These are phyloP conservation scores for Teratosphaeriaceae sp. DNA, from an alignment of 2,329 filamentous ascomycete species.

Conservation along the genomic window DNA sequence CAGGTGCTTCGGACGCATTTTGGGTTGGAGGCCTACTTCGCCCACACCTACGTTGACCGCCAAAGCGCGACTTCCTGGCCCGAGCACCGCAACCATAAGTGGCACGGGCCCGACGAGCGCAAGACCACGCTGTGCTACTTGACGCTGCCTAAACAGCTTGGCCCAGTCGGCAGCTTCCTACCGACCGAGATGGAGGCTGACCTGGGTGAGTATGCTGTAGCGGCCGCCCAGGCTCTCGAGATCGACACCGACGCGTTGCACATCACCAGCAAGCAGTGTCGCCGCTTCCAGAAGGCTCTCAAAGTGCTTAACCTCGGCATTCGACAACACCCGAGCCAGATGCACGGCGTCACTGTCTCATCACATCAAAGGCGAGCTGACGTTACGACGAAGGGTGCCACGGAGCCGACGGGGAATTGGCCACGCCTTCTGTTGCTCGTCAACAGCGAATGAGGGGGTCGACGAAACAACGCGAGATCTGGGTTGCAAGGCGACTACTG, in stretches of 20 bases:
- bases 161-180: slow-evolving; percentile 1
- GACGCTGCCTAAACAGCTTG: slow-evolving; percentile 5
- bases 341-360: slow-evolving; percentile 3
- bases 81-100: slow-evolving; percentile 9
- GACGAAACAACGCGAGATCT: too few species aligned
- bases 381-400: too few species aligned
- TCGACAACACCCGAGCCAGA: slow-evolving; percentile 8
- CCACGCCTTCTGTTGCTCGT: too few species aligned
- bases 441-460: too few species aligned
- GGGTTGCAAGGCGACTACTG: too few species aligned
- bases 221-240: slow-evolving; percentile 4
- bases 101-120: slow-evolving; percentile 3
- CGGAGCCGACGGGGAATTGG: too few species aligned
- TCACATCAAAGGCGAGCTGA: too few species aligned
- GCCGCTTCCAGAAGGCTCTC: slow-evolving; percentile 11
- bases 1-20: slow-evolving; percentile 14
- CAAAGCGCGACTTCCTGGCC: slow-evolving; percentile 9
- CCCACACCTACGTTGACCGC: slow-evolving; percentile 3
- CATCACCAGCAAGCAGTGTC: neutral
- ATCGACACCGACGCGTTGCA: neutral
- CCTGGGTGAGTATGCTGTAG: neutral
- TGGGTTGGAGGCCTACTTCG: slow-evolving; percentile 13
- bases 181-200: slow-evolving; percentile 4
- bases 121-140: slow-evolving; percentile 17
- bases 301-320: slow-evolving; percentile 9